phyloP scores from a whole-genome alignment of 2,329 filamentous ascomycete genomes.

The Colletotrichum zoysiae region DNA sequence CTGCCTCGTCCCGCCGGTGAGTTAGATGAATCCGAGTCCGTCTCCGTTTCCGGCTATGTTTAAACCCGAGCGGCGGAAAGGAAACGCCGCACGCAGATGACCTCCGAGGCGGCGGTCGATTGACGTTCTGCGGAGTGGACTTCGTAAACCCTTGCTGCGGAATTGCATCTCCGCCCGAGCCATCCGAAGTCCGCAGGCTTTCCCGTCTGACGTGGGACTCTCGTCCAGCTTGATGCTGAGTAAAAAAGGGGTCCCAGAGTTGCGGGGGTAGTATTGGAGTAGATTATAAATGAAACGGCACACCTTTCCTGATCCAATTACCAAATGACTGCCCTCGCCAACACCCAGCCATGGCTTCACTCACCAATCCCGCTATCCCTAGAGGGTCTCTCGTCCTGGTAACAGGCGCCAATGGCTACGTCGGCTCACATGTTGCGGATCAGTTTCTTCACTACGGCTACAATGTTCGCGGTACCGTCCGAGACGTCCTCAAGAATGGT shows the following conservation, averaged over 20 bases:
- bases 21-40: neutral
- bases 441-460: conserved; percentile 52
- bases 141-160: neutral
- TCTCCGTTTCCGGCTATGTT: neutral
- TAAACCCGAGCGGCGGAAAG: no score
- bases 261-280: no score
- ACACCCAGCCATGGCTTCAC: neutral
- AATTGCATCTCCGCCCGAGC: neutral
- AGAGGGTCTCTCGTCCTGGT: conserved; percentile 47
- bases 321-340: neutral
- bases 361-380: conserved; percentile 12
- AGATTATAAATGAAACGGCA: no score
- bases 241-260: neutral
- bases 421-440: conserved; percentile 54
- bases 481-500: conserved; percentile 47
- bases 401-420: conserved; percentile 58
- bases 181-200: neutral
- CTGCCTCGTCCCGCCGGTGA: neutral
- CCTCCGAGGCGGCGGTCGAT: neutral
- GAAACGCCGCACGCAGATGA: neutral
- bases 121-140: neutral
- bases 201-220: no score
- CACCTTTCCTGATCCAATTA: neutral
- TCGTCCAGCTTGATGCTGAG: neutral
- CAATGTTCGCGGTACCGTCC: conserved; percentile 54